Base-by-base conservation (phyloP, 2,329 filamentous ascomycete species). In the Lachnum nothofagi region DNA sequence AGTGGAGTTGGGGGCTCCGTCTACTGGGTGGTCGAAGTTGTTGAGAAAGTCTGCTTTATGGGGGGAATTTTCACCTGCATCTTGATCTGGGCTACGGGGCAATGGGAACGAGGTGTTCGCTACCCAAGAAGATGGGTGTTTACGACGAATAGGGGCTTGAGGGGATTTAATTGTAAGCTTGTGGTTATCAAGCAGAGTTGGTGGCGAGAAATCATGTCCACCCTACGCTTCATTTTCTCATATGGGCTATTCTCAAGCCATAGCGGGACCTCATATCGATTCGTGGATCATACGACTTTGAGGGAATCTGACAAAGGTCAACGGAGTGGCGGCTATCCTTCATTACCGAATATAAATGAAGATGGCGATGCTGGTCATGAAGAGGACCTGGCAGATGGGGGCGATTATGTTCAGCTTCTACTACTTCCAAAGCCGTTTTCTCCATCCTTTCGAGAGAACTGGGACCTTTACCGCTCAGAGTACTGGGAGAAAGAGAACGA, bases 401-500 rank as follows among this genome's bases (percentile, higher is more conserved):
- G 93, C 2, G 90, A 97, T 69, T 87, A 91, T 63, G 85, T 98
- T 60, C 93, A 95, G 67, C 77, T 98, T 1, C 74, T 97, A 16
- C 75, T 98, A 6, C 78, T 96, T 9, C 89, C 93, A 1, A 98
- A 98, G 65, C 90, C 91, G 0, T 98, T 98, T 64, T 94, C 88
- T 5, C 85, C 93, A 0, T 89, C 88, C 40, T 98, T 98, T 63
- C 80, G 93, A 17, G 91, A 97, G 67, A 95, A 95, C 57, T 98
- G 93, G 93, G 93, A 98, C 64, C 76, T 91, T 14, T 98, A 94
- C 68, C 80, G 93, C 45, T 83, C 85, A 27, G 91, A 96, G 52
- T 98, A 96, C 69, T 98, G 93, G 93, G 91, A 96, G 60, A 84
- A 84, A 53, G 93, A 98, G 67, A 98, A 98, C 64, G 89, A 95